Conservation (phyloP, 2,329 filamentous ascomycete genomes). For the Cryphonectria radicalis region DNA sequence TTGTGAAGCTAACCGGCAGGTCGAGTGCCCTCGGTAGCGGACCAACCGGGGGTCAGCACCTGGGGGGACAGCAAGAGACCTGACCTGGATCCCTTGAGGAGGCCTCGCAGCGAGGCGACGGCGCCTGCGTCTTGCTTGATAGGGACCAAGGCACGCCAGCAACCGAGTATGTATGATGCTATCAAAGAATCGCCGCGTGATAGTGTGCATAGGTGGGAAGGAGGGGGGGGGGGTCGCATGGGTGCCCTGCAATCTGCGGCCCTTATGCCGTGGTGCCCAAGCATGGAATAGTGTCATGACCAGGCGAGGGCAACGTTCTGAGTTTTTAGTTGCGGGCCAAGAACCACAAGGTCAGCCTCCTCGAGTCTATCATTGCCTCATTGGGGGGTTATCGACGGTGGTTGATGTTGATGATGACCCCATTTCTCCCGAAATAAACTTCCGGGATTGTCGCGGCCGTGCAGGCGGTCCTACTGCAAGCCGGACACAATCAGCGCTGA, state of each 20-base stretch:
- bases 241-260: background rate
- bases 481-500: background rate
- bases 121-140: background rate
- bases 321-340: background rate
- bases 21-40: background rate
- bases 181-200: background rate
- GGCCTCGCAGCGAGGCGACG: background rate
- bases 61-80: background rate
- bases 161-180: background rate
- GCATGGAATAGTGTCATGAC: background rate
- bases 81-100: background rate
- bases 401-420: background rate
- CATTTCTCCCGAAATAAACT: slow-evolving; percentile 6
- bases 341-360: background rate
- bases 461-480: slow-evolving; percentile 1
- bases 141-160: background rate
- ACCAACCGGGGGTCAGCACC: background rate
- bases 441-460: slow-evolving; percentile 1
- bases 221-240: background rate
- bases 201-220: background rate
- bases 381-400: background rate
- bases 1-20: background rate
- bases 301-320: background rate
- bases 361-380: background rate
- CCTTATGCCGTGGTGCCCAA: background rate